Percentiles rank a stretch among this genome's conserved stretches.
These are phyloP conservation scores for Basipetospora chlamydospora DNA, from an alignment of 2,329 filamentous ascomycete genomes.

Conservation along the genomic window DNA sequence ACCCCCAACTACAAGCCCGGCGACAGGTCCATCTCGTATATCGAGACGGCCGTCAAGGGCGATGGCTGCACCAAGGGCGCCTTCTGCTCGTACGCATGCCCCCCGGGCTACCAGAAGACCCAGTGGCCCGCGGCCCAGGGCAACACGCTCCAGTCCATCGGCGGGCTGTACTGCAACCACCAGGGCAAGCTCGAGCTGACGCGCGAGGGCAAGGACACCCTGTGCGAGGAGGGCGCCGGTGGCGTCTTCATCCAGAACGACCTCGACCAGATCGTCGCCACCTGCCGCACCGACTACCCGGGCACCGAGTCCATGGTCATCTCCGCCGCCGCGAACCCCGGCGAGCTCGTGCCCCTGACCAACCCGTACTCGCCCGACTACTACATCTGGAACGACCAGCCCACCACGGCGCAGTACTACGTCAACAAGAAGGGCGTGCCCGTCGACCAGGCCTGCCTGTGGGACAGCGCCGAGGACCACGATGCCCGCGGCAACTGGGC, in stretches of 20 bases:
- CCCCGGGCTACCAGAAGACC: constrained; percentile 79
- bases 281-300: constrained; percentile 95
- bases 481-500: constrained; percentile 68
- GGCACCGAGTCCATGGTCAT: constrained; percentile 82
- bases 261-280: constrained; percentile 47
- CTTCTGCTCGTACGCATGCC: constrained; percentile 90
- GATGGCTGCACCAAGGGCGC: constrained; percentile 43
- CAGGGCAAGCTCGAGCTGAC: constrained; percentile 65
- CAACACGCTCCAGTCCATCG: constrained; percentile 65
- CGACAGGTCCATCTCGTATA: constrained; percentile 44
- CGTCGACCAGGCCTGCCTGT: constrained; percentile 58
- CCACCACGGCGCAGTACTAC: constrained; percentile 91
- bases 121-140: constrained; percentile 80
- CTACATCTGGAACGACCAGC: constrained; percentile 61
- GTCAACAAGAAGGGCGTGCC: constrained; percentile 68
- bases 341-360: constrained; percentile 48
- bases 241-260: constrained; percentile 65
- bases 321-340: constrained; percentile 50
- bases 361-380: constrained; percentile 60
- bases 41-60: constrained; percentile 48
- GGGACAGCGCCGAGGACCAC: constrained; percentile 38
- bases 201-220: constrained; percentile 46
- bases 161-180: constrained; percentile 67
- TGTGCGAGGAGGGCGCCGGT: constrained; percentile 62
- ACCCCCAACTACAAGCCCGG: constrained; percentile 33